Evolutionary conservation across 2,329 filamentous ascomycete genomes (phyloP), one percentile per base, ranked within the genome.

Genomic region (Didymella sp.): DNA sequence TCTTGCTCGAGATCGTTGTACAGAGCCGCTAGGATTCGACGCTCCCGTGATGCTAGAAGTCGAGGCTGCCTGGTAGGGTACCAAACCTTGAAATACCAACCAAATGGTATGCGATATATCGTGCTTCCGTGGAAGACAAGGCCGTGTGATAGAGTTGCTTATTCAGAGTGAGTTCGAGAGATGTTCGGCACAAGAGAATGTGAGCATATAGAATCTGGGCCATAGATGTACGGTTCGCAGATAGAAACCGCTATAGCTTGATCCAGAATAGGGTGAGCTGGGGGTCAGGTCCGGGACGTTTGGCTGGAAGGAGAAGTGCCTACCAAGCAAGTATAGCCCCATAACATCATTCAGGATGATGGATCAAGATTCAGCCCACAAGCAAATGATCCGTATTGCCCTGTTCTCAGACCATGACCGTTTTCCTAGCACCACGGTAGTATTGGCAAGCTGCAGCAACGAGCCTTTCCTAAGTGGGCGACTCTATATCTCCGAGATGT

Each of bases 361-460:
- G 70, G 68, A 73, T 75, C 73, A 74, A 72, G 71, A 77, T 75
- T 79, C 77, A 79, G 78, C 77, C 78, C 78, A 77, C 70, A 68
- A 73, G 69, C 74, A 69, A 70, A 67, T 67, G 67, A 71, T 76
- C 67, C 71, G 76, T 75, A 77, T 78, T 74, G 73, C 66, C 66
- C 68, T 74, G 76, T 76, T 78, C 76, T 79, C 76, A 79, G 77
- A 72, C 77, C 76, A 77, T 73, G 72, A 58, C 72, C 72, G 68
- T 74, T 71, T 73, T 35, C 42, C 72, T 74, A 77, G 74, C 74
- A 76, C 73, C 71, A 77, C 71, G 73, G 75, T 79, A 76, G 75
- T 74, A 78, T 77, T 78, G 76, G 76, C 69, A 75, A 76, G 76
- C 77, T 79, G 78, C 78, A 79, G 76, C 70, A 74, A 74, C 75